Base-by-base conservation (phyloP, 208 protist species). In the Trypanosoma vivax region DNA sequence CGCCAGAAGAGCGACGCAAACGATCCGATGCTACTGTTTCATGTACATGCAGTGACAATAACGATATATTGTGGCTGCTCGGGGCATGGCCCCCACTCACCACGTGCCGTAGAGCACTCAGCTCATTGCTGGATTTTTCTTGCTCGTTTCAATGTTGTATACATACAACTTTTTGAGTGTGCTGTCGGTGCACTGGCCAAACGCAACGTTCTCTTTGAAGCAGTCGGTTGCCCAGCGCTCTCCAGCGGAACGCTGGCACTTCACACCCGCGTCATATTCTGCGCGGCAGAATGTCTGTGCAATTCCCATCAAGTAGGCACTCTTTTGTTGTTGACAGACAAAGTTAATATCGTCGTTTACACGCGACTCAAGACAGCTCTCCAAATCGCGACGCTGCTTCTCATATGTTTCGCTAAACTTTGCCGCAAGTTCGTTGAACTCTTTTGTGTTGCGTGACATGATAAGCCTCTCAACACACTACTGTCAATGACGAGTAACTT, bases 311-410 rank as follows among this genome's bases (percentile, higher is more conserved):
- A 92, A 61, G 54, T 92, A 92, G 4, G 62, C 75, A 1, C 70
- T 73, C 52, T 87, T 88, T 46, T 89, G 78, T 29, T 61, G 60
- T 59, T 92, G 77, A 21, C 84, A 92, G 16, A 88, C 80, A 69
- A 87, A 89, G 56, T 92, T 92, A 51, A 92, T 86, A 43, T 92
- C 84, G 39, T 87, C 78, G 58, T 92, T 92, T 41, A 92, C 73
- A 46, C 76, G 74, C 1, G 70, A 77, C 57, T 88, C 66, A 35
- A 92, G 40, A 29, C 84, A 92, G 40, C 61, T 43, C 59, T 92
- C 80, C 28, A 92, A 67, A 1, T 70, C 78, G 2, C 62, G 29
- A 6, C 78, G 74, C 54, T 88, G 68, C 24, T 66, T 50, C 23
- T 73, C 49, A 67, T 92, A 87, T 50, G 67, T 64, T 25, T 52